Base-by-base conservation (phyloP, 306 rosid species). In the Ormosia emarginata region DNA sequence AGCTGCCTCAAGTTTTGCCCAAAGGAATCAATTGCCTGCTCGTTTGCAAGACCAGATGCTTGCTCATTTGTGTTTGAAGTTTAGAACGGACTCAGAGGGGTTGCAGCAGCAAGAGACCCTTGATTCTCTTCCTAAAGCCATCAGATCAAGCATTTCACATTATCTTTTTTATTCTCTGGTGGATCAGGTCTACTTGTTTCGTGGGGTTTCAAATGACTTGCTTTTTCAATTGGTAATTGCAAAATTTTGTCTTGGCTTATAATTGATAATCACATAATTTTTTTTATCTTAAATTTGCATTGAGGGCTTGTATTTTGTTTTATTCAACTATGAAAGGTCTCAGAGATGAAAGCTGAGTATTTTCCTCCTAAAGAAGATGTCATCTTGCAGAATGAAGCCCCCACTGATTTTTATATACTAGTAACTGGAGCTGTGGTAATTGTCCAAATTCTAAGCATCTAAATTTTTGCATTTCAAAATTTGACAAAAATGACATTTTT, bases 351-450 rank as follows among this genome's bases (percentile, higher is more conserved):
- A 82, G 94, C 99, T 0, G 99, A 96, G 89, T 96, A 93, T 49
- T 96, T 96, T 87, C 99, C 99, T 17, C 99, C 98, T 14, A 96
- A 88, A 80, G 99, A 96, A 83, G 99, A 96, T 79, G 92, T 96
- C 36, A 92, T 96, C 82, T 89, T 96, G 85, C 97, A 96, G 89
- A 93, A 93, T 17, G 99, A 96, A 87, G 97, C 98, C 15, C 98
- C 99, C 5, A 96, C 98, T 46, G 98, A 96, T 74, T 94, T 96
- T 82, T 96, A 96, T 79, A 71, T 96, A 67, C 90, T 93, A 15
- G 98, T 92, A 70, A 90, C 92, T 18, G 99, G 98, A 57, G 91
- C 94, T 5, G 97, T 89, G 97, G 99, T 95, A 92, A 80, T 65
- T 74, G 18, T 71, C 44, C 30, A 49, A 77, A 30, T 40, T 52